Evolutionary conservation across 2,329 filamentous ascomycete species (phyloP), one percentile per base, ranked within the genome.

Genomic region (Colletotrichum musicola): DNA sequence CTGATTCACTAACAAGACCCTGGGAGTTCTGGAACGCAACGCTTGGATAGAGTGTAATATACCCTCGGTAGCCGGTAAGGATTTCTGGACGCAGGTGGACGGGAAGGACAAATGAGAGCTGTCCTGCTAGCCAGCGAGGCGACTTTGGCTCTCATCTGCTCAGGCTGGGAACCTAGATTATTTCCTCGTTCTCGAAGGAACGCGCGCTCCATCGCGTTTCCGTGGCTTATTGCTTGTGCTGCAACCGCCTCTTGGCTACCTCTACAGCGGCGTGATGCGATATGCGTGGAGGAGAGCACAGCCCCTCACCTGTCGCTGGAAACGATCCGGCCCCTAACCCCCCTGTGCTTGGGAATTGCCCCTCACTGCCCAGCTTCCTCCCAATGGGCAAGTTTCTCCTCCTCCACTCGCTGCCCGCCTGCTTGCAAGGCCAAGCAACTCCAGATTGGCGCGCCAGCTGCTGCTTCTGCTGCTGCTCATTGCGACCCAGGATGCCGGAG

Each of bases 221-320:
- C 40, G 6, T n/a, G 13, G 13, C 40, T 12, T 40, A 25, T 30
- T 62, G 6, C 58, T 42, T 49, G 40, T 35, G 38, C 63, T 65
- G 56, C 61, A 20, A 30, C 40, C 47, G 25, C 44, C 16, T 57
- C 18, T 63, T 67, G 64, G 64, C 64, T 42, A 40, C 20, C n/a
- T 20, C 44, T 22, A n/a, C 54, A 22, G 13, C 25, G 46, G 51
- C 59, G 14, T 40, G 59, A 67, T 63, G 64, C 64, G 25, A 63
- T 42, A 47, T 57, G 51, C 59, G 47, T 47, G 42, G 42, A 61
- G 58, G 20, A 12, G 44, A 47, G 54, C 65, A 65, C 42, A 64
- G 65, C 61, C 65, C 64, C 64, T 68, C 59, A 27, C 16, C 57
- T 57, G 14, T 35, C 54, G 62, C 61, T 68, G 54, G 55, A 53